Evolutionary conservation across 2,329 filamentous ascomycete species (phyloP).

Genomic region (Hypocreales sp.): DNA sequence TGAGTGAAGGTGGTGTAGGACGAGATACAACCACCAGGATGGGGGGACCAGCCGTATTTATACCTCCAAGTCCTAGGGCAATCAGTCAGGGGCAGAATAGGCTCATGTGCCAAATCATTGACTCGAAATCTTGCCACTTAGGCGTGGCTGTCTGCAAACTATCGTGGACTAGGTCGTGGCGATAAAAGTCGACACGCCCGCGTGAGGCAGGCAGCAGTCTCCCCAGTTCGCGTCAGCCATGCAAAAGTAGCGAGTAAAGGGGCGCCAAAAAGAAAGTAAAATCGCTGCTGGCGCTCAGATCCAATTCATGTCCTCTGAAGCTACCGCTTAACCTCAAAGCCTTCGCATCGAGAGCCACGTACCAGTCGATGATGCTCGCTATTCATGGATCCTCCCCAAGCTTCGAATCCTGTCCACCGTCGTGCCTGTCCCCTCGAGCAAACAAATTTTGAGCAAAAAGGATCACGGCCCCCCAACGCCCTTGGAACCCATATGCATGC

Average conservation of each 20-base stretch:
- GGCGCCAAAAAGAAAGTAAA: conserved; percentile 4
- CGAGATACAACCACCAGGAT: no score
- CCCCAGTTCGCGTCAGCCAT: background rate
- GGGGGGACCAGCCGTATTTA: no score
- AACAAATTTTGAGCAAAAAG: conserved; percentile 2
- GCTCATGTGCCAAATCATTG: no score
- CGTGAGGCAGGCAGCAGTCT: no score
- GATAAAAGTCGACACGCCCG: no score
- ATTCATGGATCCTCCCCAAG: conserved; percentile 13
- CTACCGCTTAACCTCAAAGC: conserved; percentile 14
- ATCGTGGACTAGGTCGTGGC: no score
- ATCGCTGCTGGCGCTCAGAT: conserved; percentile 11
- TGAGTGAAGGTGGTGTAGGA: no score
- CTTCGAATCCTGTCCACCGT: conserved; percentile 4
- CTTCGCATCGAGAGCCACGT: conserved; percentile 12
- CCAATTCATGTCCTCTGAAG: conserved; percentile 10
- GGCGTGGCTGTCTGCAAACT: no score
- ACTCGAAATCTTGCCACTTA: no score
- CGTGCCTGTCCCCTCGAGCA: no score
- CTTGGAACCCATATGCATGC: background rate
- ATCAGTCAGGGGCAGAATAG: no score
- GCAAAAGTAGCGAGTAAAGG: background rate
- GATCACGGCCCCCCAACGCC: conserved; percentile 3
- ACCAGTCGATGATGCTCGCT: conserved; percentile 18
- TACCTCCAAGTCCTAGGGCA: no score